Evolutionary conservation across 345 rosid genomes (phyloP), one percentile per base, ranked within the genome.

Genomic region (Salix koriyanagi): DNA sequence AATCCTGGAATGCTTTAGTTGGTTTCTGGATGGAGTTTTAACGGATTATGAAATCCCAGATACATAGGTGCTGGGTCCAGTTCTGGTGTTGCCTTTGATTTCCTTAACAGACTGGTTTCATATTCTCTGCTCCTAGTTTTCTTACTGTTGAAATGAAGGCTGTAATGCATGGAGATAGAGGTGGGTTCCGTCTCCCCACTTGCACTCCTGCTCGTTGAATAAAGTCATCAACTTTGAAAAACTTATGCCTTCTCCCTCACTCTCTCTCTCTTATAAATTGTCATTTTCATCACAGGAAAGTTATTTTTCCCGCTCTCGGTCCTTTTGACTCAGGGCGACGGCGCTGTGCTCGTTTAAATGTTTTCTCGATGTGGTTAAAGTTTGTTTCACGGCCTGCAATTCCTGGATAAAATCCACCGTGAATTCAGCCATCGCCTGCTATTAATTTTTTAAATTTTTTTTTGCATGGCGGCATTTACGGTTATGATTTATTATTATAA

Each of bases 1-100:
- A 72, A 83, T 75, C 79, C 67, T 75, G 79, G 80, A 70, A 84
- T 78, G 79, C 69, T 83, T 79, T 67, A 75, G 72, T 69, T 75
- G 77, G 79, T 84, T 76, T 79, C 77, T 75, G 76, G 78, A 81
- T 34, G 76, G 77, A 72, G 77, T 77, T 80, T 46, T 75, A 54
- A 65, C 37, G 85, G 75, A 75, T 77, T 71, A 54, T 68, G 68
- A 39, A 67, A 69, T 78, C 79, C 77, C 80, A 72, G 64, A 58
- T n/a, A 58, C 72, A 37, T 60, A 46, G 80, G 75, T 74, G 72
- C 68, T 44, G 79, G 81, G 82, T 82, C 77, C 71, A 10, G 80
- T 60, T 80, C 77, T 28, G 28, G 32, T 72, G 71, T 65, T 73
- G 81, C 74, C 14, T 77, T 83, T 58, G 75, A 69, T 83, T 79